Conservation (phyloP, 75 land plant genomes). For the Sequoiadendron giganteum region DNA sequence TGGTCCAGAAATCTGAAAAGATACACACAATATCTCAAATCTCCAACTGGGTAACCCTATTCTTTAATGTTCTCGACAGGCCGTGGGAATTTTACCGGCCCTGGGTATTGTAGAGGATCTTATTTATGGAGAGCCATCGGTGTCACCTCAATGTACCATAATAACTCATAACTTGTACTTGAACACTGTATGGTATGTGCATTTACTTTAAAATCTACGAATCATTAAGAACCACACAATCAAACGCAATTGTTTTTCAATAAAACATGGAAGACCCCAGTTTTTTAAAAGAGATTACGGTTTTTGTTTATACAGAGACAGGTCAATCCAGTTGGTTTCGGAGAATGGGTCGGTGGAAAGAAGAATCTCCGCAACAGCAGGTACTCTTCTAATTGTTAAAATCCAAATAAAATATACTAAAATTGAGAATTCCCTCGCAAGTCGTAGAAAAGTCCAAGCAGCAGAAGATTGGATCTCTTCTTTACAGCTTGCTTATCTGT, state of each 20-base stretch:
- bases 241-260: background rate
- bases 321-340: background rate
- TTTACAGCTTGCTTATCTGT: background rate
- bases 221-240: background rate
- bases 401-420: background rate
- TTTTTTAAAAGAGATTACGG: background rate
- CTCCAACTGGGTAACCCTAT: background rate
- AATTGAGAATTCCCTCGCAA: background rate
- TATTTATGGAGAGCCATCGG: background rate
- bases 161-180: background rate
- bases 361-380: constrained; percentile 8
- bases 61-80: background rate
- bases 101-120: background rate
- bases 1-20: background rate
- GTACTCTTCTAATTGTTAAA: background rate
- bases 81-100: background rate
- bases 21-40: background rate
- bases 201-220: background rate
- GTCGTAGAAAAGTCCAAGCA: background rate
- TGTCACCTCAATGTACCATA: background rate
- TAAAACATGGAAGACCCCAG: background rate
- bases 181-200: background rate
- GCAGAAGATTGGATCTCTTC: background rate
- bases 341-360: constrained; percentile 11
- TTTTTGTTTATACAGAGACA: background rate